Conservation (phyloP, 768 basidiomycete species). For the Termitomyces sp. region DNA sequence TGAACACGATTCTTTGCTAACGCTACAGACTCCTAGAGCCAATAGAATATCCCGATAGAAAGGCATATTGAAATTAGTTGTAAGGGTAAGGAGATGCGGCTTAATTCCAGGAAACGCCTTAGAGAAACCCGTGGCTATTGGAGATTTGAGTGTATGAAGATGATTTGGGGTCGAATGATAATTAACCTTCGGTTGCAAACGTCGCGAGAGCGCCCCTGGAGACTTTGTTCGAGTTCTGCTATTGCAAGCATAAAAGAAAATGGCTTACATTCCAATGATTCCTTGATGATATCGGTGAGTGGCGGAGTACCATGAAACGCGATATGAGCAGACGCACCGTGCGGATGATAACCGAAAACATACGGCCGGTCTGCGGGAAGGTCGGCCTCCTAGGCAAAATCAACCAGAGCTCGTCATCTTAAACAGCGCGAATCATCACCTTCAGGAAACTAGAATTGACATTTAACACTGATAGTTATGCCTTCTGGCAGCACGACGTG, state of each 20-base stretch:
- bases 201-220: constrained; percentile 88
- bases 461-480: constrained; percentile 2
- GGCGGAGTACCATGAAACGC: not conserved
- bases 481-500: constrained; percentile 19
- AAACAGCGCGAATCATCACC: constrained; percentile 24
- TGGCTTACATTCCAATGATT: constrained; percentile 88
- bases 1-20: constrained; percentile 85
- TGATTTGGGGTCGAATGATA: constrained; percentile 1
- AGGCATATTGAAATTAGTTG: constrained; percentile 87
- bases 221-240: not conserved
- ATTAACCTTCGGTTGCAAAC: constrained; percentile 87
- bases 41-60: constrained; percentile 91
- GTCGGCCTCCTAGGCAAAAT: constrained; percentile 66
- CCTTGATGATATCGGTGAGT: constrained; percentile 37
- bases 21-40: constrained; percentile 85
- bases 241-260: not conserved
- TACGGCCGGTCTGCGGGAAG: constrained; percentile 90
- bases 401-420: constrained; percentile 7
- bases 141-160: not conserved
- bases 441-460: constrained; percentile 38
- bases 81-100: constrained; percentile 89
- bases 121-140: constrained; percentile 84
- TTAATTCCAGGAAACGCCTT: constrained; percentile 83
- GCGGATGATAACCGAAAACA: constrained; percentile 98
- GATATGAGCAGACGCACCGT: constrained; percentile 50